Base-by-base conservation (phyloP, 257 asterid species). In the Primulina eburnea region DNA sequence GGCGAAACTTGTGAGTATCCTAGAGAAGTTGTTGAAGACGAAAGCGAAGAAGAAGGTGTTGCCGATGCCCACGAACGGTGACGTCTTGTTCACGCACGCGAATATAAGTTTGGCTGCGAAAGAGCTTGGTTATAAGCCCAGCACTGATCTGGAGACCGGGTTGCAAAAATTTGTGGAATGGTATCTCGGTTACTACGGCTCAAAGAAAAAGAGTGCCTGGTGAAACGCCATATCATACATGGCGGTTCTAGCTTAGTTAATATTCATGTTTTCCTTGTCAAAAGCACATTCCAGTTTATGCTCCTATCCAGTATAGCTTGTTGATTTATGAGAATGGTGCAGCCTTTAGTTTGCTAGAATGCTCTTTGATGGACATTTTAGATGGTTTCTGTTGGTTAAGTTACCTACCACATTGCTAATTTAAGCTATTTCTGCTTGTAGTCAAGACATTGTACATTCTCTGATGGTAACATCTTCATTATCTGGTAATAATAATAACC, bases 51-150 rank as follows among this genome's bases (percentile, higher is more conserved):
- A 78, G 78, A 81, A 75, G 82, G 61, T 87, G 4, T 5, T 85
- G 78, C 71, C 71, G 24, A 75, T 89, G 92, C 96, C 96, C 0
- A 81, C 85, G 62, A 89, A 89, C 69, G 96, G 96, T 11, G 95
- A 89, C 9, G 96, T 89, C 12, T 60, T 82, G 57, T 89, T 79
- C 60, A 89, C 96, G 0, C 96, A 87, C 53, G 96, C 96, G 2
- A 86, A 89, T 29, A 82, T 89, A 38, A 89, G 79, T 63, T 77
- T 85, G 84, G 96, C 95, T 1, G 69, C 62, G 37, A 79, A 29
- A 71, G 96, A 89, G 82, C 85, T 89, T 3, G 95, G 95, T 2
- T 89, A 89, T 71, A 83, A 79, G 67, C 95, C 96, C 2, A 79
- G 78, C 1, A 86, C 87, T 21, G 85, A 87, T 82, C 60, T 89